Percentiles rank a stretch among this genome's conserved stretches.
Conservation (phyloP, 2,329 filamentous ascomycete species). For the Phialophora chinensis region DNA sequence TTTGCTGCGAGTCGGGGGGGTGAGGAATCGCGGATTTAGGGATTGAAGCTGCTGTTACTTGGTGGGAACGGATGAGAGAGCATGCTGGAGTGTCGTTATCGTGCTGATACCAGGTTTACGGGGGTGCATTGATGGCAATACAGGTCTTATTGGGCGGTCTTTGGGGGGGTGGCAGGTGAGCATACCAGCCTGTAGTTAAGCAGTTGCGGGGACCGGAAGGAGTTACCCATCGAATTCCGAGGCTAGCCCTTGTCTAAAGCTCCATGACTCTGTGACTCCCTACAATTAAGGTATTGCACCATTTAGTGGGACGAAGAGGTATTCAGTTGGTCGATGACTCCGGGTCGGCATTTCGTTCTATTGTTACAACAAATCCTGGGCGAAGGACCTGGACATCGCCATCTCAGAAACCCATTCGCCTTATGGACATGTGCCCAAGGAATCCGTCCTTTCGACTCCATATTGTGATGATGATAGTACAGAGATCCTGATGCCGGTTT, state of each 20-base stretch:
- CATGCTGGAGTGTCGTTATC: conserved; percentile 26
- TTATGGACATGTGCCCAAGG: neutral
- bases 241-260: neutral
- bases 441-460: neutral
- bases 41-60: neutral
- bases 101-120: conserved; percentile 23
- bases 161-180: conserved; percentile 26
- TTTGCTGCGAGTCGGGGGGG: neutral
- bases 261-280: neutral
- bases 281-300: neutral
- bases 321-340: neutral
- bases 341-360: conserved; percentile 17
- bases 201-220: conserved; percentile 26
- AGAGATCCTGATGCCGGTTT: neutral
- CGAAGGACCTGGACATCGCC: neutral
- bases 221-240: conserved; percentile 8
- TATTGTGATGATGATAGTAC: conserved; percentile 2
- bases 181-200: conserved; percentile 14
- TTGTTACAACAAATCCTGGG: conserved; percentile 20
- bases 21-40: neutral
- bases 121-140: conserved; percentile 23
- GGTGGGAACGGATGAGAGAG: conserved; percentile 8
- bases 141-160: conserved; percentile 20
- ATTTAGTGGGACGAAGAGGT: neutral
- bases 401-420: neutral